These are phyloP conservation scores for Calocybe cyanea DNA, from an alignment of 768 basidiomycete genomes.

Conservation along the genomic window DNA sequence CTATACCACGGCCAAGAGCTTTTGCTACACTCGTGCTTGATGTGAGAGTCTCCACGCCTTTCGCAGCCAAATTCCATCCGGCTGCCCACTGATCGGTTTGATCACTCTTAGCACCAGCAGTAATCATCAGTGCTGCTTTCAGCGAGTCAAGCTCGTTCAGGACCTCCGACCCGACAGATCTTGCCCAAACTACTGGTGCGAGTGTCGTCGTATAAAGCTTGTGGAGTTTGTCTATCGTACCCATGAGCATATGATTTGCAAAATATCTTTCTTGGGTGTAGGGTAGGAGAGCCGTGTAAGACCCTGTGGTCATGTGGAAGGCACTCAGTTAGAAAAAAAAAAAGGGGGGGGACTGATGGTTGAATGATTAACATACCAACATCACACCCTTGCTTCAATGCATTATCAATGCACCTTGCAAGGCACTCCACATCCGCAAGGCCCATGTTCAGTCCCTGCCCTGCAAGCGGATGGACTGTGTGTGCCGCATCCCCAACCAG, in stretches of 20 bases:
- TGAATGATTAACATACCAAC: conserved; percentile 54
- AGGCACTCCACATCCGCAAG: conserved; percentile 80
- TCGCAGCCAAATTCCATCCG: conserved; percentile 37
- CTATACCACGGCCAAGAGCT: conserved; percentile 22
- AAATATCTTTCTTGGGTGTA: conserved; percentile 84
- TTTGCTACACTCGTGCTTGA: conserved; percentile 29
- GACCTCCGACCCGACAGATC: conserved; percentile 85
- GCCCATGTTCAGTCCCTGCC: conserved; percentile 95
- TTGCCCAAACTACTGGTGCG: conserved; percentile 77
- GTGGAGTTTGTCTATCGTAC: conserved; percentile 85
- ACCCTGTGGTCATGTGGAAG: conserved; percentile 62
- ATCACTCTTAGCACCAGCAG: conserved; percentile 50
- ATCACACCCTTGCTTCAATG: conserved; percentile 68
- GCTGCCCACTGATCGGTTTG: conserved; percentile 8
- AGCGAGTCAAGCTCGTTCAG: conserved; percentile 83
- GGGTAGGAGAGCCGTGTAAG: conserved; percentile 65
- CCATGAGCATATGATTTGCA: conserved; percentile 82
- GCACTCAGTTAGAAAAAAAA: no score
- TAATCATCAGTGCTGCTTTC: conserved; percentile 81
- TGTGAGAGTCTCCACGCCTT: conserved; percentile 42
- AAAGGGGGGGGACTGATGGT: no score
- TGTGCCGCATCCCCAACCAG: conserved; percentile 97
- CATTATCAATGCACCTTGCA: conserved; percentile 54
- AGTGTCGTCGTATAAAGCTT: conserved; percentile 73
- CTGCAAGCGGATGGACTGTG: conserved; percentile 90